Conservation (phyloP, 164 flowering plant species). For the Vitis cinerea region DNA sequence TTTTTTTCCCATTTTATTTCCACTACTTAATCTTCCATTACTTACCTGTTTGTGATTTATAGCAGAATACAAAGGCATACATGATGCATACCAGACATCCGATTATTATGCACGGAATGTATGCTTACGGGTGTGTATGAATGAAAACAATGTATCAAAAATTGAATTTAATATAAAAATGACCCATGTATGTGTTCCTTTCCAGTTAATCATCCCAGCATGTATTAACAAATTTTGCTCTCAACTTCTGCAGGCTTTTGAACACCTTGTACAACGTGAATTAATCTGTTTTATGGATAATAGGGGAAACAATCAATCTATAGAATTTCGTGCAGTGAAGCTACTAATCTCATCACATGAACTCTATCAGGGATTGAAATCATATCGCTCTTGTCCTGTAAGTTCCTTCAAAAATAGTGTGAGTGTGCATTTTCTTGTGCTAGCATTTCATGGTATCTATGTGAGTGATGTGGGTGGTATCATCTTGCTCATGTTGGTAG, state of each 20-base stretch:
- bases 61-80: conserved; percentile 82
- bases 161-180: too few species aligned
- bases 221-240: background rate
- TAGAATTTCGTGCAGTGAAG: conserved; percentile 81
- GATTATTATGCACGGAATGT: conserved; percentile 68
- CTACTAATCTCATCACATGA: conserved; percentile 65
- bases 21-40: background rate
- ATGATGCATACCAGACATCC: conserved; percentile 62
- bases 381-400: conserved; percentile 71
- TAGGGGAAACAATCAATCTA: conserved; percentile 51
- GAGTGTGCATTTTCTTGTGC: background rate
- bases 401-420: conserved; percentile 24
- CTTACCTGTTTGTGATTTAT: conserved; percentile 5
- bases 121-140: conserved; percentile 71
- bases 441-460: background rate
- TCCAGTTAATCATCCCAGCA: background rate
- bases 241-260: conserved; percentile 63
- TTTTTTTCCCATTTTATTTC: background rate
- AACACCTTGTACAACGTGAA: conserved; percentile 68
- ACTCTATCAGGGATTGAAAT: conserved; percentile 64
- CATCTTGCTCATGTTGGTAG: conserved; percentile 26
- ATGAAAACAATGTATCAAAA: too few species aligned
- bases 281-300: conserved; percentile 60
- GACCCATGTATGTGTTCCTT: background rate
- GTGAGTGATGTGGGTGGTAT: background rate